Evolutionary conservation across 805 yeast genomes (phyloP), one percentile per base, ranked within the genome.

Genomic region (Ogataea trehaloabstinens): DNA sequence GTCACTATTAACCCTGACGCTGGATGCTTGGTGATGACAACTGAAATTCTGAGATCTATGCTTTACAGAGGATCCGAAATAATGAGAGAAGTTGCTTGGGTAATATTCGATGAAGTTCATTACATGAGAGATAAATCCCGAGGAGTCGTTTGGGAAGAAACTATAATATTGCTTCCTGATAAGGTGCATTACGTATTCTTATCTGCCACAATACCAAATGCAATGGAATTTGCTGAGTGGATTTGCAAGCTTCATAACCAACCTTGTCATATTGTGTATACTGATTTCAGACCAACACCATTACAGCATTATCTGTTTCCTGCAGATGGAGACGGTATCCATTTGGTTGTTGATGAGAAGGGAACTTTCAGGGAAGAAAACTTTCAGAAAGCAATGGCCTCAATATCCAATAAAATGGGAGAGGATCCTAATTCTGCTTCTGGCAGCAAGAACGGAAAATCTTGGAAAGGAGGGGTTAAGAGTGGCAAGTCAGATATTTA

Each of bases 91-190:
- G 98, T 93, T 29, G 96, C 96, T 0, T 93, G 96, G 96, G 99
- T 93, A 35, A 81, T 93, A 28, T 93, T 93, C 50, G 99, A 93
- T 64, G 99, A 93, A 62, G 96, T 93, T 32, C 99, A 93, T 67
- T 93, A 93, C 65, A 93, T 93, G 95, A 82, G 97, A 67, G 99
- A 93, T 62, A 84, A 88, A 53, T 93, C 89, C 51, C 80, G 99
- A 67, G 99, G 99, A 62, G 99, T 93, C 37, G 99, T 93, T 24
- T 93, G 99, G 99, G 99, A 93, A 67, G 99, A 93, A 64, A 91
- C 98, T 12, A 91, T 93, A 49, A 93, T 93, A 42, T 69, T 93
- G 58, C 71, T 93, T 30, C 99, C 99, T 4, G 97, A 95, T 53
- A 90, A 90, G 70, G 97, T 93, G 13, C 91, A 85, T 49, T 88